Evolutionary conservation across 1,284 basidiomycete genomes (phyloP), one percentile per base, ranked within the genome.

Genomic region (Ustanciosporium gigantosporum): DNA sequence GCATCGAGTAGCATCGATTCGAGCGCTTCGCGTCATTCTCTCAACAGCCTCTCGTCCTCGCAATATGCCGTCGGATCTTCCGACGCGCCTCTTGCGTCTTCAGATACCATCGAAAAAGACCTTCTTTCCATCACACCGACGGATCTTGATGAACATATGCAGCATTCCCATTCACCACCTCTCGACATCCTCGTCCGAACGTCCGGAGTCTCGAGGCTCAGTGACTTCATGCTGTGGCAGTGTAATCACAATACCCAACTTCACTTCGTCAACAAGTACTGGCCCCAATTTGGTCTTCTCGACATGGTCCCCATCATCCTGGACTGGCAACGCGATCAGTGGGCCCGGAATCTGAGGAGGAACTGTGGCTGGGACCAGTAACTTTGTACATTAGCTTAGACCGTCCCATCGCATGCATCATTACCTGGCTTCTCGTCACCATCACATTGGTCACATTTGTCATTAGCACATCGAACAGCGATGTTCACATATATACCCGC

Each of bases 221-320:
- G 90, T 74, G 91, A 96, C 75, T 99, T 88, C 74, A 80, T 97
- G 77, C 84, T 94, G 20, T 97, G 92, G 93, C 78, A 92, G 86
- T 85, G 86, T 64, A 88, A 83, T 45, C 87, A 91, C 66, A 79
- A 88, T 62, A 90, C 91, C 0, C 90, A 93, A 66, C 81, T 98
- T n/a, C 90, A 97, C 76, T 94, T 96, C 78, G 84, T 87, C n/a
- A 80, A 86, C 25, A 85, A 85, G 0, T 94, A 88, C 76, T 99
- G 95, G 95, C 95, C 95, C 0, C 87, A 93, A 49, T 96, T 97
- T 76, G 90, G 92, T 2, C 77, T 97, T 5, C 82, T 85, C 44
- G 90, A 98, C 68, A 85, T 95, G 73, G 79, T 92, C 19, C 89
- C 90, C 2, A 87, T 95, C 50, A 76, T 96, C 15, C 81, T 96